A percentile compares a stretch with the other conserved stretches of the same genome.
These are phyloP conservation scores for Starmera pachycereana DNA, from an alignment of 805 yeast species.

Conservation along the genomic window DNA sequence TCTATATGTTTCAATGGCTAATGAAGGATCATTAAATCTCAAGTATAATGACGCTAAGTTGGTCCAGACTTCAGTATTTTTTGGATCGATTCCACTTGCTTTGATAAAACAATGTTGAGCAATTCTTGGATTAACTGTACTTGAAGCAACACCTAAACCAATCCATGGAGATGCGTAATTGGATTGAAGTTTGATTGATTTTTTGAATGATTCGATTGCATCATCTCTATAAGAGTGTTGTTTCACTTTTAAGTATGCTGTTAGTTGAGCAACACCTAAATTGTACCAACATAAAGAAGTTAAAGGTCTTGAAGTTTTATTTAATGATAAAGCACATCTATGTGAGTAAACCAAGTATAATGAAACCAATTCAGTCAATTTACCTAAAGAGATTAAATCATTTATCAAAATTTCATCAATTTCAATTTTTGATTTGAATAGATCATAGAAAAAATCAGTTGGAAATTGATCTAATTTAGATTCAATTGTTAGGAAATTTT, in stretches of 20 bases:
- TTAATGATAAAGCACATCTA: constrained; percentile 33
- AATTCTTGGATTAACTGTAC: constrained; percentile 52
- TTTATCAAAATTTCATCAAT: constrained; percentile 20
- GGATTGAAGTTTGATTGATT: constrained; percentile 62
- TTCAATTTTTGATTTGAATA: constrained; percentile 15
- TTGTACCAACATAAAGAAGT: constrained; percentile 55
- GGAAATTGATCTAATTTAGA: constrained; percentile 44
- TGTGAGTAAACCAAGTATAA: constrained; percentile 35
- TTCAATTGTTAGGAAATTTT: constrained; percentile 44
- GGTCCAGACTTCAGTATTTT: constrained; percentile 65
- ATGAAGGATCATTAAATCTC: constrained; percentile 51
- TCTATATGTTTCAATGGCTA: constrained; percentile 63
- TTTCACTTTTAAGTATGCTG: constrained; percentile 28
- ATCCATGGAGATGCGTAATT: constrained; percentile 70
- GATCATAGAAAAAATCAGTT: constrained; percentile 20
- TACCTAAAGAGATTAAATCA: constrained; percentile 15
- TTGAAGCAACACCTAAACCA: constrained; percentile 69
- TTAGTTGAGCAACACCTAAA: constrained; percentile 55
- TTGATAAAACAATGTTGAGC: constrained; percentile 91
- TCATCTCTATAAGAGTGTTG: constrained; percentile 28
- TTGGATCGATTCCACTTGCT: constrained; percentile 60
- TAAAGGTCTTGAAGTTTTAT: constrained; percentile 33
- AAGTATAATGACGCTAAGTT: constrained; percentile 74
- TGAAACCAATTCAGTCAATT: constrained; percentile 26
- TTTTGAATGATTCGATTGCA: constrained; percentile 50